Conservation (phyloP, 2,329 filamentous ascomycete genomes). For the Emergomyces africanus region DNA sequence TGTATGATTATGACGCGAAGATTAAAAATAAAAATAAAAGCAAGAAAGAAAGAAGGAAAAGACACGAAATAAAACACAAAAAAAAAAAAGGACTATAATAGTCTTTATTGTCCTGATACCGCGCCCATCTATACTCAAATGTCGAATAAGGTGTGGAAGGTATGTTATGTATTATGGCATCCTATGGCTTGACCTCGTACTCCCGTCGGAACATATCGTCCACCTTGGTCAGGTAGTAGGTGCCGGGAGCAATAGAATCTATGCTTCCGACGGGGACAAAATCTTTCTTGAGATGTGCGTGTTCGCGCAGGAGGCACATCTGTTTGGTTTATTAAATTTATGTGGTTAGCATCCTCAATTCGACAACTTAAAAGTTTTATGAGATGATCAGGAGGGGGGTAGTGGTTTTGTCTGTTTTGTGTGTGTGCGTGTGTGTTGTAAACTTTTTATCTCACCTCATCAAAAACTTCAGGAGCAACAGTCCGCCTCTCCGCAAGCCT, state of each 20-base stretch:
- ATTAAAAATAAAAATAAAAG: too few relatives aligned
- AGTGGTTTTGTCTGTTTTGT: too few relatives aligned
- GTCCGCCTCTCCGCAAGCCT: conserved; percentile 53
- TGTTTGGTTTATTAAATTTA: conserved; percentile 23
- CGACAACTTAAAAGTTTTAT: too few relatives aligned
- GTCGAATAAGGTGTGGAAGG: too few relatives aligned
- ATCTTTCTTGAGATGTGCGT: conserved; percentile 71
- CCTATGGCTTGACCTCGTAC: conserved; percentile 56
- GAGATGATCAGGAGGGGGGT: too few relatives aligned
- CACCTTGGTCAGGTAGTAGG: conserved; percentile 68
- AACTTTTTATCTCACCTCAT: conserved; percentile 51
- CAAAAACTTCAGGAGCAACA: conserved; percentile 60
- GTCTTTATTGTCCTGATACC: neutral
- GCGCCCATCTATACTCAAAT: too few relatives aligned
- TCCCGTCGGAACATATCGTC: conserved; percentile 78
- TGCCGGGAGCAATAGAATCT: conserved; percentile 52
- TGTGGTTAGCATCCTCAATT: neutral
- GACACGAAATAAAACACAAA: neutral
- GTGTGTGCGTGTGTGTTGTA: too few relatives aligned
- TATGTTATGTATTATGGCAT: too few relatives aligned
- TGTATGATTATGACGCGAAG: too few relatives aligned
- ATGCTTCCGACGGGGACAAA: conserved; percentile 57
- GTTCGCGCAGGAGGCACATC: conserved; percentile 71
- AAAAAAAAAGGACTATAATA: neutral
- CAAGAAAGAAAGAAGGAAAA: neutral